phyloP scores from a whole-genome alignment of 2,329 filamentous ascomycete genomes.

The Fusarium cyanostomum region DNA sequence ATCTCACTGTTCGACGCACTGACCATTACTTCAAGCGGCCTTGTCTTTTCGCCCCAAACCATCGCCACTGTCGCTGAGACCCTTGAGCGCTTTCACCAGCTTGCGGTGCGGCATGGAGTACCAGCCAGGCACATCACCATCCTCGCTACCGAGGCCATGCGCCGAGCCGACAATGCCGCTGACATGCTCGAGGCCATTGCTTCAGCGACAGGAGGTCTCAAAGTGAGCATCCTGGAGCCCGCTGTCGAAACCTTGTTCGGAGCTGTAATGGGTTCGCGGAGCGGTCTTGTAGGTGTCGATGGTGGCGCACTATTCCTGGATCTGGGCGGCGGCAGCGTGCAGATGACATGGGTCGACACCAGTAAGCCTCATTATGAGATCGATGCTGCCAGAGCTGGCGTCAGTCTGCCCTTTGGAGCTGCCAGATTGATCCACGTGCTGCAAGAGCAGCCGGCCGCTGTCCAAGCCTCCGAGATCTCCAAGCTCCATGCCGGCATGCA shows the following conservation, averaged over 20 bases:
- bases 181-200: conserved; percentile 74
- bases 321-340: conserved; percentile 77
- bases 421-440: conserved; percentile 65
- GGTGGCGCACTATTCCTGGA: conserved; percentile 82
- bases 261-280: conserved; percentile 80
- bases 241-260: conserved; percentile 85
- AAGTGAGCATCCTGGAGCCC: conserved; percentile 77
- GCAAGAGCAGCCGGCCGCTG: conserved; percentile 50
- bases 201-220: conserved; percentile 68
- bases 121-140: conserved; percentile 72
- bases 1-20: conserved; percentile 90
- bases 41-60: conserved; percentile 61
- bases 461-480: conserved; percentile 57
- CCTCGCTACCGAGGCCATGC: conserved; percentile 89
- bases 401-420: conserved; percentile 70
- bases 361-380: conserved; percentile 57
- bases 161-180: conserved; percentile 77
- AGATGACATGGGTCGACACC: conserved; percentile 72
- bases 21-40: conserved; percentile 58
- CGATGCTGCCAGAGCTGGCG: conserved; percentile 62
- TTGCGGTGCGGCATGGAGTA: conserved; percentile 76
- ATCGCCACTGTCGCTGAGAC: conserved; percentile 73
- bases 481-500: conserved; percentile 68
- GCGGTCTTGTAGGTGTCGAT: conserved; percentile 71
- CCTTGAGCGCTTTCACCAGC: conserved; percentile 74